Conservation (phyloP, 352 stramenopile species). For the Halophytophthora batemanensis region DNA sequence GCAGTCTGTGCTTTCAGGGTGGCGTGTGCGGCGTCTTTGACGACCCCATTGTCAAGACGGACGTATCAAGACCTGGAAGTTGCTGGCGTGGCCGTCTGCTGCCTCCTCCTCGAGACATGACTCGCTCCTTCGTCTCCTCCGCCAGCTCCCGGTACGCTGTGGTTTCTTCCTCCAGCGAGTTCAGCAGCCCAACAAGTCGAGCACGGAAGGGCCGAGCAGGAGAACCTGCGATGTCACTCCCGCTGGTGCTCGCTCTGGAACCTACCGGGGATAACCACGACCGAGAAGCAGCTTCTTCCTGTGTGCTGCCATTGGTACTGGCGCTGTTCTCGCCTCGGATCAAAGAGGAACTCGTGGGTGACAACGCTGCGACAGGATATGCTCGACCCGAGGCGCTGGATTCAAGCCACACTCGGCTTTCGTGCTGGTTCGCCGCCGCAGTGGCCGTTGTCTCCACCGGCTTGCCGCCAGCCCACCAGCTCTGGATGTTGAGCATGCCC, state of each 20-base stretch:
- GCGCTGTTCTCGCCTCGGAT: slow-evolving; percentile 17
- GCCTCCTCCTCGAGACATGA: slow-evolving; percentile 5
- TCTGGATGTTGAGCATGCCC: slow-evolving; percentile 39
- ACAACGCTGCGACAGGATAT: neutral
- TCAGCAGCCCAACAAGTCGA: slow-evolving; percentile 57
- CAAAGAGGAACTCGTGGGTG: neutral
- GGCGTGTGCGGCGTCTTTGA: slow-evolving; percentile 2
- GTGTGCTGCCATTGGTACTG: neutral
- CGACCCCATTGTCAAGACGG: neutral
- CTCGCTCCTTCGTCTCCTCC: slow-evolving; percentile 22
- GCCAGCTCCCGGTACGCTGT: slow-evolving; percentile 32
- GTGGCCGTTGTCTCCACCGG: neutral
- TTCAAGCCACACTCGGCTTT: slow-evolving; percentile 4
- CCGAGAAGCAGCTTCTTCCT: too few species aligned
- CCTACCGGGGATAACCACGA: too few species aligned
- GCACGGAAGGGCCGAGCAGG: slow-evolving; percentile 42
- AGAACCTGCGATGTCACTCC: neutral
- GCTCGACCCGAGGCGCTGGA: neutral
- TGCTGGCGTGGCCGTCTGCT: slow-evolving; percentile 7
- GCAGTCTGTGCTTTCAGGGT: neutral
- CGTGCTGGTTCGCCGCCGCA: slow-evolving; percentile 14
- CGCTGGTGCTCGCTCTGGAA: too few species aligned
- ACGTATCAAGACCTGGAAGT: slow-evolving; percentile 14
- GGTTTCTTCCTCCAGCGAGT: slow-evolving; percentile 69
- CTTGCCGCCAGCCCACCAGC: slow-evolving; percentile 45